A percentile compares a stretch with the other conserved stretches of the same genome.
These are phyloP conservation scores for Coniochaeta pulveracea DNA, from an alignment of 2,329 filamentous ascomycete species.

Conservation along the genomic window DNA sequence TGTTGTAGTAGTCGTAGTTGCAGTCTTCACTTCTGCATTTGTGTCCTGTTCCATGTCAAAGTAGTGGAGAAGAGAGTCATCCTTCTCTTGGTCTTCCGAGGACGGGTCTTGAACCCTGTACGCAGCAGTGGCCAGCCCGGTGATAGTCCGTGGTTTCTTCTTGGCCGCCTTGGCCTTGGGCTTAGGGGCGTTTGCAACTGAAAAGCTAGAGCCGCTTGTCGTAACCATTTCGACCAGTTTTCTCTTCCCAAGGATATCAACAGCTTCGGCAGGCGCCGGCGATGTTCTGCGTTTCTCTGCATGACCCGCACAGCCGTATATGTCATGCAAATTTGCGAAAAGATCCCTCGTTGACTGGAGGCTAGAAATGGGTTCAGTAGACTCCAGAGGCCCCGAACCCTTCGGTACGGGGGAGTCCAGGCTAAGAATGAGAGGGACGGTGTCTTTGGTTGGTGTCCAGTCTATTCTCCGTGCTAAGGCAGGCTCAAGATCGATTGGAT, in stretches of 20 bases:
- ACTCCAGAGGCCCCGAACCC: constrained; percentile 14
- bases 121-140: constrained; percentile 62
- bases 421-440: constrained; percentile 7
- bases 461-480: constrained; percentile 45
- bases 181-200: constrained; percentile 15
- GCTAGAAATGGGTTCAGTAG: constrained; percentile 6
- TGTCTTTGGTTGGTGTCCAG: constrained; percentile 49
- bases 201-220: constrained; percentile 16
- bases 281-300: not conserved
- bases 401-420: constrained; percentile 19
- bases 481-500: constrained; percentile 24
- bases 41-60: constrained; percentile 26
- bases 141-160: constrained; percentile 69
- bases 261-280: not conserved
- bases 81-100: constrained; percentile 12
- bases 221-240: constrained; percentile 42
- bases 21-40: too few species aligned
- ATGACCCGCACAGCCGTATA: constrained; percentile 25
- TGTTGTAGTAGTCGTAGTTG: too few species aligned
- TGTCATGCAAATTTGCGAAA: constrained; percentile 32
- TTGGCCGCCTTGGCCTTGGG: constrained; percentile 43
- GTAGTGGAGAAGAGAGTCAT: constrained; percentile 33
- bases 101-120: constrained; percentile 34
- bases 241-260: constrained; percentile 36
- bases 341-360: constrained; percentile 14